Evolutionary conservation across 352 stramenopile species (phyloP), one percentile per base, ranked within the genome.

Genomic region (Globisporangium viniferum): DNA sequence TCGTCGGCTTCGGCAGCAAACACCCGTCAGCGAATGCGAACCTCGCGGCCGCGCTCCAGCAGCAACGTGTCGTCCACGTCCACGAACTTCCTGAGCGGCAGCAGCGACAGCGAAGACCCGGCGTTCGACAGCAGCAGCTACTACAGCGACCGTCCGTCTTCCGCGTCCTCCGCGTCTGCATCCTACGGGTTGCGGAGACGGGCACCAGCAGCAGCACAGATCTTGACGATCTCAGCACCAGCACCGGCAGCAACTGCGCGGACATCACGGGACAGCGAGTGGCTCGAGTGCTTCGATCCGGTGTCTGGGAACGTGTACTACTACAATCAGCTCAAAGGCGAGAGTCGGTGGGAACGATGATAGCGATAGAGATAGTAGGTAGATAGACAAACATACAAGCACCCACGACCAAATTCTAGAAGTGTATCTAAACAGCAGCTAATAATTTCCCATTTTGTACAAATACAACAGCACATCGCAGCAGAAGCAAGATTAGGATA

Each of bases 291-390:
- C 68, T 73, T 86, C 44, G 85, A 94, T 67, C 67, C 81, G 33
- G 59, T 69, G 29, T 81, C 73, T 3, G 79, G 82, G 27, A 86
- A 73, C 31, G 65, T 70, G 18, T 93, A 94, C 57, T 88, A 85
- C 74, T 92, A 92, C 72, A 92, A 90, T 69, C 82, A 88, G 41
- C 71, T 71, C 68, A 93, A 82, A 29, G 85, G 82, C 8, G 85
- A 94, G 74, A 92, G 84, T 65, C 73, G 76, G 57, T 94, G 84
- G 84, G 77, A 86, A 62, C 66, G 59, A 58, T 71, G 44, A 51
- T 51, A 51, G 18, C 44, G 44, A 22, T 8, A 51, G 18, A 2
- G 31, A 33, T 33, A 33, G 44, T 22, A 51, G 44, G 6, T 20
- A 51, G 44, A 7, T 8, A 51, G 18, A 51, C 44, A 10, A 10